These are phyloP conservation scores for Venturia pyrina DNA, from an alignment of 2,329 filamentous ascomycete species.

Conservation along the genomic window DNA sequence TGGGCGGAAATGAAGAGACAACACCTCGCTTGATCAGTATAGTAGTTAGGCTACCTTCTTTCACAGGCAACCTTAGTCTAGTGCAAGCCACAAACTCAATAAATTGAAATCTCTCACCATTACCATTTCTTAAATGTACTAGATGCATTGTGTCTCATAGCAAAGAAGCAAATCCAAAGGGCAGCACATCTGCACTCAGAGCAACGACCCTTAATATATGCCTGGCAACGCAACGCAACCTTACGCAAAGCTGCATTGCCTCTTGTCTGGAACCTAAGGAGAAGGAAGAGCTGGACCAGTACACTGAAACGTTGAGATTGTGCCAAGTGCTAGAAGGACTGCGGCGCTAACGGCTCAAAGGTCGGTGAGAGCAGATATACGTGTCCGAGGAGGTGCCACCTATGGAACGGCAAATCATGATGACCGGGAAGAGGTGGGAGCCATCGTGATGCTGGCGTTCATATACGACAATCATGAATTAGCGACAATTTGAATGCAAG, in stretches of 20 bases:
- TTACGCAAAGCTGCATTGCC: not conserved
- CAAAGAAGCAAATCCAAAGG: not conserved
- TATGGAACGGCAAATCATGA: not conserved
- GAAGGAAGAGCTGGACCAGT: not conserved
- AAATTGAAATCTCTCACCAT: not conserved
- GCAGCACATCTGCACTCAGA: not conserved
- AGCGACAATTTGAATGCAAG: not conserved
- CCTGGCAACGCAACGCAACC: not conserved
- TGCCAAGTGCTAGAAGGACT: not conserved
- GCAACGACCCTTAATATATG: not conserved
- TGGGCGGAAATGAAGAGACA: too few relatives aligned
- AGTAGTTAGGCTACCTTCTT: too few relatives aligned
- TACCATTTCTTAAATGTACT: not conserved
- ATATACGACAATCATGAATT: not conserved
- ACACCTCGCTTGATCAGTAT: too few relatives aligned
- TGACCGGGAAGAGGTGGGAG: not conserved
- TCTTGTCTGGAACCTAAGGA: not conserved
- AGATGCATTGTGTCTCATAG: too few relatives aligned
- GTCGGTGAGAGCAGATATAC: not conserved
- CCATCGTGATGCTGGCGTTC: not conserved
- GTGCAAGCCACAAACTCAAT: too few relatives aligned
- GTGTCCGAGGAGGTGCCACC: not conserved
- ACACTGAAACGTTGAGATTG: not conserved
- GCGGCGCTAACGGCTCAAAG: not conserved
- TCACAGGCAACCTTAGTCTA: too few relatives aligned